Evolutionary conservation across 768 basidiomycete species (phyloP).

Genomic region (Collybia sp.): DNA sequence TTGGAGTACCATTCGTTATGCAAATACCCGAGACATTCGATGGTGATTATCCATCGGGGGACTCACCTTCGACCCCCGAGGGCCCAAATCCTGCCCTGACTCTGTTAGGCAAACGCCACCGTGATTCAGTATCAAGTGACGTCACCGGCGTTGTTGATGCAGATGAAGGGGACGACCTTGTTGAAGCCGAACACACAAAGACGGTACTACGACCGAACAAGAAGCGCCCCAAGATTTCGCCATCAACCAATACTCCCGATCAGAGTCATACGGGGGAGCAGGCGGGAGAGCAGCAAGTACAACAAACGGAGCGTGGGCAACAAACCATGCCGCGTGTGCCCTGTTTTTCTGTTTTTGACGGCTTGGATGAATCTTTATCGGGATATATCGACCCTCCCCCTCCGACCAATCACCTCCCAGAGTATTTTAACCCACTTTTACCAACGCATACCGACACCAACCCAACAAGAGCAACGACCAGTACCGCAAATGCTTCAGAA

Average conservation of each 20-base stretch:
- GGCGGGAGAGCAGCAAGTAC: slow-evolving; percentile 8
- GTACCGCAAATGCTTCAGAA: slow-evolving; percentile 45
- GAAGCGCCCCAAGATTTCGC: slow-evolving; percentile 45
- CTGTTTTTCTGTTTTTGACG: slow-evolving; percentile 46
- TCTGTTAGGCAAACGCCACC: slow-evolving; percentile 62
- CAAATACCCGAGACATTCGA: background rate
- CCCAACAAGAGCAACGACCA: slow-evolving; percentile 25
- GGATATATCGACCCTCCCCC: slow-evolving; percentile 40
- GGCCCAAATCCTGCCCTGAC: slow-evolving; percentile 22
- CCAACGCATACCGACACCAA: slow-evolving; percentile 4
- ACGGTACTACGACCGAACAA: slow-evolving; percentile 39
- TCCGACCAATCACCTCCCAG: slow-evolving; percentile 47
- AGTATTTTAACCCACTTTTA: slow-evolving; percentile 15
- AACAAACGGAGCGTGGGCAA: slow-evolving; percentile 7
- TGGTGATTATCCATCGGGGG: background rate
- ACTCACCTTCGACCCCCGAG: slow-evolving; percentile 3
- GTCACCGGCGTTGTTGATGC: slow-evolving; percentile 28
- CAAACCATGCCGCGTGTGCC: slow-evolving; percentile 23
- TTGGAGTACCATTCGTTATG: slow-evolving; percentile 15
- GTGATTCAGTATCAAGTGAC: slow-evolving; percentile 45
- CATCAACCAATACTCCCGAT: too few species aligned
- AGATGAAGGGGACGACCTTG: slow-evolving; percentile 30
- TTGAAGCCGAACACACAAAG: slow-evolving; percentile 32
- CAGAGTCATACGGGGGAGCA: too few species aligned
- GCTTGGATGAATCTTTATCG: slow-evolving; percentile 26